Base-by-base conservation (phyloP, 352 stramenopile genomes). In the Thraustochytrium sp. region DNA sequence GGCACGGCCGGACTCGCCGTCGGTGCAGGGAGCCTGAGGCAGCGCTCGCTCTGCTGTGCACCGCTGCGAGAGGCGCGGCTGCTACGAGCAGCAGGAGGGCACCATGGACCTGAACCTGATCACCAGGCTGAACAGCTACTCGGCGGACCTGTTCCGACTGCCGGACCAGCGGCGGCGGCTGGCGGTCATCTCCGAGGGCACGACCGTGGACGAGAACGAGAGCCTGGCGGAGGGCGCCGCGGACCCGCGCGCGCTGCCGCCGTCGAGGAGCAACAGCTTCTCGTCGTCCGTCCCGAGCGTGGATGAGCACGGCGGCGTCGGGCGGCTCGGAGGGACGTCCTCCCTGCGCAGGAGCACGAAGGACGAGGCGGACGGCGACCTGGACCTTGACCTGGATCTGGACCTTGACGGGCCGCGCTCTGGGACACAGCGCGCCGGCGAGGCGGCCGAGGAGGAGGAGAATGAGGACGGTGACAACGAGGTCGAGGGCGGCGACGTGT, bases 61-160 rank as follows among this genome's bases (percentile, higher is more conserved):
- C n/a, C n/a, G n/a, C n/a, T n/a, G n/a, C n/a, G n/a, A n/a, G n/a
- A n/a, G n/a, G n/a, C n/a, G n/a, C n/a, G n/a, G n/a, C n/a, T n/a
- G n/a, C n/a, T n/a, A n/a, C n/a, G 49, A 55, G 26, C 18, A 55
- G 49, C 49, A 55, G 49, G 26, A 26, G 26, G 49, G 49, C 18
- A 77, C 23, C 42, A 80, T 80, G 68, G 68, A 80, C 51, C 44
- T 80, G 4, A 80, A 80, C 51, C 31, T 80, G 4, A 61, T 80
- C 36, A 54, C 68, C 3, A 36, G 68, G 42, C 68, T 80, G 4
- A 42, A 80, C n/a, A 54, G 31, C 31, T 51, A 80, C 68, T 44
- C 48, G 16, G 16, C 29, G 26, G 68, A 80, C 68, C 51, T 80
- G 44, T 80, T 80, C 68, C 37, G n/a, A 42, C 51, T 80, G 42